Percentiles rank a stretch among this genome's conserved stretches.
Conservation (phyloP, 495 filamentous ascomycete genomes). For the Podospora didyma region DNA sequence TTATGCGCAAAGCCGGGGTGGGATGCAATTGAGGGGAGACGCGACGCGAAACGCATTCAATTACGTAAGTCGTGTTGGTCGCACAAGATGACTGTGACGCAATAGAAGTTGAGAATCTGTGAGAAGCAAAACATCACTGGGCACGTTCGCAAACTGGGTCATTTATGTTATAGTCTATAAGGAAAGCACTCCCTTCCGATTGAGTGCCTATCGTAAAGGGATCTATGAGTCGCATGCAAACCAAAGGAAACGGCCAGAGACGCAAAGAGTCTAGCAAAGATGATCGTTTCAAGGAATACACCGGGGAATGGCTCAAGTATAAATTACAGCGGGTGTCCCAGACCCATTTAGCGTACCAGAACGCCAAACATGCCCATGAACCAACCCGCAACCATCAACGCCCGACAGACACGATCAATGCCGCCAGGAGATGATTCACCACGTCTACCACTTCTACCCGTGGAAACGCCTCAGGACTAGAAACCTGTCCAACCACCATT, state of each 20-base stretch:
- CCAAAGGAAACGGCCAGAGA: slow-evolving; percentile 33
- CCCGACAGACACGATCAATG: slow-evolving; percentile 16
- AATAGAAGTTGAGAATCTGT: too few species aligned
- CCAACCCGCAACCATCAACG: slow-evolving; percentile 26
- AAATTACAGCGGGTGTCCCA: slow-evolving; percentile 55
- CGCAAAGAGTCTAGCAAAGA: slow-evolving; percentile 30
- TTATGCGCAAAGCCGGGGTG: too few species aligned
- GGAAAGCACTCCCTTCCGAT: slow-evolving; percentile 28
- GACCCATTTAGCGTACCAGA: slow-evolving; percentile 27
- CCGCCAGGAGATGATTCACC: slow-evolving; percentile 20
- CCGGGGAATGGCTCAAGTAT: slow-evolving; percentile 53
- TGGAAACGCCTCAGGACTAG: slow-evolving; percentile 18
- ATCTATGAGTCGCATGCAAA: slow-evolving; percentile 46
- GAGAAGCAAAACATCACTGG: not conserved
- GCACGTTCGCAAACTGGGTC: not conserved
- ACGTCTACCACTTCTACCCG: slow-evolving; percentile 18
- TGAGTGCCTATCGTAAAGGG: slow-evolving; percentile 24
- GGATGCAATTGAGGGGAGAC: too few species aligned
- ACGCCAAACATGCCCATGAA: slow-evolving; percentile 32
- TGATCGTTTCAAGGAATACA: slow-evolving; percentile 47
- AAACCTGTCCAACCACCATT: slow-evolving; percentile 13
- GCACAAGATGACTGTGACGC: too few species aligned
- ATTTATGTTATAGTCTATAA: slow-evolving; percentile 3
- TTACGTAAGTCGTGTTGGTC: too few species aligned
- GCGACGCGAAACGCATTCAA: too few species aligned